Evolutionary conservation across 306 rosid genomes (phyloP), one percentile per base, ranked within the genome.

Genomic region (Medicago arabica): DNA sequence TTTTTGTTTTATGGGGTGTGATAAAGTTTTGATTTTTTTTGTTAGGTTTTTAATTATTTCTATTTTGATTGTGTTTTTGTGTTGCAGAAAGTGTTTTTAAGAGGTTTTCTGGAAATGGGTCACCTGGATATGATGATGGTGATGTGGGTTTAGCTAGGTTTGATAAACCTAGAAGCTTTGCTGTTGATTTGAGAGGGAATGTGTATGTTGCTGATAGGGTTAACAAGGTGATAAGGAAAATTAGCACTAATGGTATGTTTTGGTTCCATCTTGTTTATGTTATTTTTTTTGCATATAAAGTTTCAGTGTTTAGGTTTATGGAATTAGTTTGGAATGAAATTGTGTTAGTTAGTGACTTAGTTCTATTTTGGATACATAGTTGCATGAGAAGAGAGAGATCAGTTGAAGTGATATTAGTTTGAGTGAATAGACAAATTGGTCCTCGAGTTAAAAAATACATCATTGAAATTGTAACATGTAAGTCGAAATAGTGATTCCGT

Each of bases 161-260:
- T 76, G 38, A 12, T 9, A 75, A 73, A 34, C 96, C 96, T 9
- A 55, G 8, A 79, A 90, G 93, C 67, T 92, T 92, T 53, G 90
- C 93, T 0, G 66, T 90, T 71, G 90, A 84, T 80, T 55, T 28
- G 1, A 89, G 69, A 70, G 97, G 97, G 50, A 88, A 84, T 46
- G 77, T 92, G 44, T 92, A 87, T 51, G 93, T 92, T 25, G 97
- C 90, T 74, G 97, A 92, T 67, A 66, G 36, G 74, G 25, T 13
- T 23, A 85, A 79, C 58, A 18, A 16, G n/a, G 88, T 66, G 9
- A 88, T 92, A 39, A 65, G 97, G 75, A 90, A 90, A 49, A 88
- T 92, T 36, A 77, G 83, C 17, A 40, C 51, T 43, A 67, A 86
- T 74, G 96, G 97, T 90, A 72, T 71, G 55, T 8, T 1, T 13